Evolutionary conservation across 495 filamentous ascomycete species (phyloP), one percentile per base, ranked within the genome.

Genomic region (Parathielavia appendiculata): DNA sequence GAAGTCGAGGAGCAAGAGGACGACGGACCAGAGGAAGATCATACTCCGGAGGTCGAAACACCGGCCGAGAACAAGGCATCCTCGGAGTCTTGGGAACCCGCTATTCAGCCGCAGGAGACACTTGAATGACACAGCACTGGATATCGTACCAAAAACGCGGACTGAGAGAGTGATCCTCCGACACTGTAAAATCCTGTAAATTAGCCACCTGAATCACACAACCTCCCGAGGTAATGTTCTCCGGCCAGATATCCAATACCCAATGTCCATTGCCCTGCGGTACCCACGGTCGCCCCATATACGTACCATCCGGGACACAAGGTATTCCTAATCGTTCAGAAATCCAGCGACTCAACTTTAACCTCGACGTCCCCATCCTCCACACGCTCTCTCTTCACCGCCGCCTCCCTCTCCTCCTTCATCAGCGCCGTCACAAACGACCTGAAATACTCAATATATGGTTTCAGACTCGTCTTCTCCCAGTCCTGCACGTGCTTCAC

Each of bases 381-480:
- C 5, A 79, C 79, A 45, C 76, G 68, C 61, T 87, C 86, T 59
- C 87, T 75, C 70, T 92, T 92, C 17, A 90, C 77, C 26, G 79
- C 80, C 20, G 92, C 91, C 69, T 83, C 55, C 55, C 47, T 41
- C 75, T 97, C 93, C 23, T 93, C 93, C 68, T 84, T 91, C 67
- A 96, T 79, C 36, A 97, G 69, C 5, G 72, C 76, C 2, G 83
- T 76, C 30, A 97, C 90, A 72, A 96, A 93, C 1, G 76, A 80
- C 54, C 86, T 84, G 73, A 97, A 97, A 63, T 84, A 85, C 47
- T 97, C 91, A 17, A 97, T 83, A 71, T 95, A 97, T 45, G 92
- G 90, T 73, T 88, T 95, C 61, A 98, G 71, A 53, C 90, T 89
- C 32, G 93, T 98, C 81, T 96, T 97, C 76, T 98, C 92, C 81